Percentiles rank a stretch among this genome's conserved stretches.
These are phyloP conservation scores for Cladosporium colombiae DNA, from an alignment of 2,329 filamentous ascomycete genomes.

Conservation along the genomic window DNA sequence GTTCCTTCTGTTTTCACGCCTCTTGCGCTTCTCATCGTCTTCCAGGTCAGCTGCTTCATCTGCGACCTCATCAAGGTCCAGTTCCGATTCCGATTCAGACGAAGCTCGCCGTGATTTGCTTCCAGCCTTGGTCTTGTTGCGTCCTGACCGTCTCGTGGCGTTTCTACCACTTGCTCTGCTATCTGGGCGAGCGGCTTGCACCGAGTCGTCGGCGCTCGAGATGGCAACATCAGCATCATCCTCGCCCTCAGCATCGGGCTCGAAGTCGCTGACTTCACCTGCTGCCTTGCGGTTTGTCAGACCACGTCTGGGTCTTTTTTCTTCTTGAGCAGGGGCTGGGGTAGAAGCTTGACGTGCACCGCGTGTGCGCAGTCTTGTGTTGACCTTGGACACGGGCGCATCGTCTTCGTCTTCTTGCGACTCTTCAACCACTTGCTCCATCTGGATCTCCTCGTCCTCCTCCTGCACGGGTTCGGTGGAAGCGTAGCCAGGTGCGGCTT, in stretches of 20 bases:
- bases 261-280: slow-evolving; percentile 62
- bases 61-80: slow-evolving; percentile 51
- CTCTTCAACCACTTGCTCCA: slow-evolving; percentile 40
- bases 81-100: slow-evolving; percentile 50
- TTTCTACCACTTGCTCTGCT: slow-evolving; percentile 47
- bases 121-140: slow-evolving; percentile 48
- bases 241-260: slow-evolving; percentile 59
- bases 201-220: slow-evolving; percentile 52
- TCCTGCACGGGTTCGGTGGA: slow-evolving; percentile 24
- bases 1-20: slow-evolving; percentile 41
- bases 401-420: slow-evolving; percentile 59
- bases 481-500: background rate
- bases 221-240: slow-evolving; percentile 56
- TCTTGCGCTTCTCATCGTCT: slow-evolving; percentile 49
- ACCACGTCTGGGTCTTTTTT: slow-evolving; percentile 38
- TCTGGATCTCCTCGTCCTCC: slow-evolving; percentile 38
- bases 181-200: slow-evolving; percentile 46
- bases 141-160: slow-evolving; percentile 52
- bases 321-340: slow-evolving; percentile 36
- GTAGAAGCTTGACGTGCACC: slow-evolving; percentile 33
- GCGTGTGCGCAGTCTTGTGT: slow-evolving; percentile 42
- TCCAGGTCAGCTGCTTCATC: slow-evolving; percentile 62
- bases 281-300: slow-evolving; percentile 46
- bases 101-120: slow-evolving; percentile 39
- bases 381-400: slow-evolving; percentile 52